Base-by-base conservation (phyloP, 345 rosid species). In the Camelina laxa region DNA sequence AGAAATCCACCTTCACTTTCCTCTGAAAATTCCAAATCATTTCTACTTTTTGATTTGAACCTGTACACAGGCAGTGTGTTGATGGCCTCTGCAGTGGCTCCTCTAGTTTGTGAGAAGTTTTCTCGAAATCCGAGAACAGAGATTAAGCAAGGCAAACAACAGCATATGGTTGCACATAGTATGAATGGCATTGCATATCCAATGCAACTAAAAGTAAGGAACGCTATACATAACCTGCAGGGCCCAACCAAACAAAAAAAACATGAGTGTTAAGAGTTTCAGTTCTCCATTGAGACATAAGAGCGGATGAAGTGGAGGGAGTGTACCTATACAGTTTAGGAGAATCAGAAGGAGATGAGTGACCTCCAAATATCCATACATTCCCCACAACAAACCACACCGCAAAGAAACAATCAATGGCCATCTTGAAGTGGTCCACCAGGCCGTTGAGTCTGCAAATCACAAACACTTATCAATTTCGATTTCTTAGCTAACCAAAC, bases 381-480 rank as follows among this genome's bases (percentile, higher is more conserved):
- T 92, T 89, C 75, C 97, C 97, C 8, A 92, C 97, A 16, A 92
- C 96, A 84, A 92, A 92, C 97, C 97, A 92, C 24, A 92, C 96
- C 2, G 97, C 96, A 72, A 92, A 92, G 84, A 92, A 92, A 85
- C 93, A 89, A 75, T 92, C 96, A 45, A 92, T 78, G 24, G 85
- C 93, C 96, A 92, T 92, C 85, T 92, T 92, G 78, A 89, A 87
- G 75, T 92, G 88, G 73, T 92, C 97, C 73, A 86, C 84, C 31
- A 92, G 42, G 39, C 87, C 91, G 72, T 80, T 88, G 71, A 92
- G 54, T 71, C 97, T 92, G 85, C 82, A 74, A 48, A 24, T 65
- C 61, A 64, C 22, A 55, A 80, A 30, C 13, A 59, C 60, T n/a
- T 0, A 39, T 56, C 56, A 38, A 12, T 65, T 54, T 45, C 7